Conservation (phyloP, 2,329 filamentous ascomycete species). For the Decorospora gaudefroyi region DNA sequence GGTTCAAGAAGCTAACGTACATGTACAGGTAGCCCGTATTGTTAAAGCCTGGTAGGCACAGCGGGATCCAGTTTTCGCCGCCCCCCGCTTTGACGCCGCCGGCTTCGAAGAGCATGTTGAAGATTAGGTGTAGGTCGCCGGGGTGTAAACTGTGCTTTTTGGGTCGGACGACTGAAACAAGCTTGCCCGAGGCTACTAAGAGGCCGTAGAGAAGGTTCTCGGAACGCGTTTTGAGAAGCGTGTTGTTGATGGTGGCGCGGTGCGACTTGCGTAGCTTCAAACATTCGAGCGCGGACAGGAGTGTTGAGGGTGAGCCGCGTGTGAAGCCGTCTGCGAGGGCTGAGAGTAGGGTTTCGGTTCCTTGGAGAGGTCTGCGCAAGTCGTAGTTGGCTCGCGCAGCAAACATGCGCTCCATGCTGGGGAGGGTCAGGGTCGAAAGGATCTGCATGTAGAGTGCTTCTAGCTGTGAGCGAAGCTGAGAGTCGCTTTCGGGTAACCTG, state of each 20-base stretch:
- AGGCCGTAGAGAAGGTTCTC: constrained; percentile 87
- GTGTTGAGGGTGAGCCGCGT: constrained; percentile 82
- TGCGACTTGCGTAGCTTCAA: constrained; percentile 89
- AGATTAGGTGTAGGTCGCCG: constrained; percentile 92
- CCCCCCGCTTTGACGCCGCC: constrained; percentile 86
- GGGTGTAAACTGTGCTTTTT: constrained; percentile 95
- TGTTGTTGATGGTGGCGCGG: constrained; percentile 81
- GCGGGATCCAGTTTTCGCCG: constrained; percentile 97
- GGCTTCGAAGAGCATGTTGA: constrained; percentile 99
- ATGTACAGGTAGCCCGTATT: constrained; percentile 96
- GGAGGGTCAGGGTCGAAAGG: constrained; percentile 88
- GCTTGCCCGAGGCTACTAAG: constrained; percentile 85
- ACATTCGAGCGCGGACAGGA: constrained; percentile 90
- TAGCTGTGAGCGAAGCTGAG: constrained; percentile 82
- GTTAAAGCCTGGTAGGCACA: constrained; percentile 96
- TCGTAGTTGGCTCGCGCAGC: constrained; percentile 91
- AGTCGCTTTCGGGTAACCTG: constrained; percentile 86
- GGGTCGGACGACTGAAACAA: constrained; percentile 93
- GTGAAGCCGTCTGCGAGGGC: constrained; percentile 95
- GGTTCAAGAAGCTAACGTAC: constrained; percentile 94
- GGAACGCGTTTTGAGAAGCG: constrained; percentile 76
- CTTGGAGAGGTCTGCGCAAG: constrained; percentile 83
- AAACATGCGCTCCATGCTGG: constrained; percentile 84
- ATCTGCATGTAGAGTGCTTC: constrained; percentile 99
- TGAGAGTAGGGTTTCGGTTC: constrained; percentile 87